phyloP scores from a whole-genome alignment of 139 green algal species.

The Micractinium conductrix region DNA sequence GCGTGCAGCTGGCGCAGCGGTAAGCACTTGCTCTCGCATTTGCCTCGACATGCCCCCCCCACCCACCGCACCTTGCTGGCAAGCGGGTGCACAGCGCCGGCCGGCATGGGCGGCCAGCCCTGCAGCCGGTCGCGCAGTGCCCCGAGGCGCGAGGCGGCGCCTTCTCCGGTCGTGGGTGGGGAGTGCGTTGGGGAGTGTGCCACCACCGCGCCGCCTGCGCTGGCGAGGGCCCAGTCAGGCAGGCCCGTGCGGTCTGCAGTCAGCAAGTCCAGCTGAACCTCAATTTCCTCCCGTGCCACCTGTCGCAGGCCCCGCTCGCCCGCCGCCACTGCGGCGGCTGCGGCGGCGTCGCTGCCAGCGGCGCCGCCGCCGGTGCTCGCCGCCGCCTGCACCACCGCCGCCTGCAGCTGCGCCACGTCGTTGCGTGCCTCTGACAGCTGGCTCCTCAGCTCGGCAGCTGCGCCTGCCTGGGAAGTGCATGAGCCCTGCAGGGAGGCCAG shows the following conservation, averaged over 20 bases:
- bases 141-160: background rate
- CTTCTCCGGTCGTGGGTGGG: background rate
- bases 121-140: background rate
- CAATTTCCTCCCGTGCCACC: background rate
- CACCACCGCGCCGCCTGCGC: slow-evolving; percentile 36
- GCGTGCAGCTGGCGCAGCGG: too few species aligned
- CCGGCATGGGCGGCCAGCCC: background rate
- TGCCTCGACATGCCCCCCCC: too few species aligned
- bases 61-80: slow-evolving; percentile 20
- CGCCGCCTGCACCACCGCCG: background rate
- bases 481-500: background rate
- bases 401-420: slow-evolving; percentile 18
- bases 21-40: too few species aligned
- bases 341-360: background rate
- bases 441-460: background rate
- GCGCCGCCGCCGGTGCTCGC: background rate
- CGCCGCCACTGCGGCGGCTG: background rate
- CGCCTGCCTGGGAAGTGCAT: background rate
- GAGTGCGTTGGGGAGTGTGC: slow-evolving; percentile 29
- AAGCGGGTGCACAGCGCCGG: background rate
- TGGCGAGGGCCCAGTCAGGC: slow-evolving; percentile 43
- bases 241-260: slow-evolving; percentile 33
- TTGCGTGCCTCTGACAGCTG: background rate
- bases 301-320: background rate
- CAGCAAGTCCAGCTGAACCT: background rate